Base-by-base conservation (phyloP, 768 basidiomycete species). In the Boletus bicolor region DNA sequence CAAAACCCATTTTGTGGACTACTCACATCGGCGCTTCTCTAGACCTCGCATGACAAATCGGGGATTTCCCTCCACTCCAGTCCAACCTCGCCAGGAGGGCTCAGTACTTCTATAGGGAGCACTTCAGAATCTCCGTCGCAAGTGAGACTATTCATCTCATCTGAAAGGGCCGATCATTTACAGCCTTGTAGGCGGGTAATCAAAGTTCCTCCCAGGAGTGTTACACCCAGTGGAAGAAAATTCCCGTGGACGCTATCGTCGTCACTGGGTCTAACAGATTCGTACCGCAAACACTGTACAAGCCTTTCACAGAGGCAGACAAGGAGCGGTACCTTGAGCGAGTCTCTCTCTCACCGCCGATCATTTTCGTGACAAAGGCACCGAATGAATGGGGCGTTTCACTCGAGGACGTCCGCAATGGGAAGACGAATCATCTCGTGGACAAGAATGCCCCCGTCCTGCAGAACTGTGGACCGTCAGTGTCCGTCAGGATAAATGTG, bases 401-500 rank as follows among this genome's bases (percentile, higher is more conserved):
- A 9, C 74, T 89, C 51, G 64, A 70, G 41, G 86, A 89, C 55
- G 82, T 83, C 9, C 64, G 86, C 59, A 79, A 81, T 62, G 80
- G 79, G 48, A 78, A 78, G 39, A 81, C 80, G 43, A 77, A 76
- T 60, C 74, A 77, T 42, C 77, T 90, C n/a, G 62, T 63, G 17
- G 72, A 77, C 50, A 79, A 81, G 21, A 84, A 87, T 32, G 79
- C 80, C 49, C 73, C 75, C 4, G 85, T 89, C 55, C 83, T 89
- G 56, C 76, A 81, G 64, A 77, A 80, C 6, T 80, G 86, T 41
- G 87, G 87, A 5, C 87, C 86, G 9, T 87, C 86, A 44, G 83
- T 89, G 39, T 88, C 85, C 4, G 82, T 89, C 59, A 80, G 87
- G 42, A 76, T 89, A 35, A 83, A 87, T 75, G 86, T 87, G 49